Evolutionary conservation across 768 basidiomycete species (phyloP), one percentile per base, ranked within the genome.

Genomic region (Lactarius sanguifluus): DNA sequence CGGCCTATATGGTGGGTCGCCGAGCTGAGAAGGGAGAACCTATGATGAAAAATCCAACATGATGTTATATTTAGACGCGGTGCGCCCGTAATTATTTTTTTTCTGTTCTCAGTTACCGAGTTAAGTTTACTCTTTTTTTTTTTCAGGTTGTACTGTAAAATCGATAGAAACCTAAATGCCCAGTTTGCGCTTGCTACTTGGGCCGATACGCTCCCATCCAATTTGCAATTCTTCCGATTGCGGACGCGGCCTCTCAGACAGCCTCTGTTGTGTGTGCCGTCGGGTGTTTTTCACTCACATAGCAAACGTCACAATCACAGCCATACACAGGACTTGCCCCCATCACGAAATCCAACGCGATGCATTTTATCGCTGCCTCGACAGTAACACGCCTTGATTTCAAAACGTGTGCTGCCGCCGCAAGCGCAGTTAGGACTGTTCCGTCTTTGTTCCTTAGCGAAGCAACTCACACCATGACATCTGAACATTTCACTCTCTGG

Each of bases 1-100:
- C 84, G 82, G 59, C 91, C 94, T 0, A 90, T 99, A 52, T 89
- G 92, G 85, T 99, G 96, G 96, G 90, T 89, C 28, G 87, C 83
- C 59, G 94, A 94, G 75, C 76, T 94, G 67, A 65, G 64, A 62
- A 38, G 13, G 30, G 64, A 57, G 30, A 60, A 47, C 7, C 6
- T 61, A 40, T 25, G 30, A 66, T 57, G 63, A 57, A 47, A 28
- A 43, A 16, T 23, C 18, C 16, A 28, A 34, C 55, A 40, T 36
- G 32, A 7, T 40, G 7, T 34, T 20, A n/a, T 8, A 16, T 30
- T 45, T 10, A 61, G 18, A 43, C 50, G 28, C 20, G 25, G 23
- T 25, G 50, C 50, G 13, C 50, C 50, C 12, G 25, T 47, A 23
- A n/a, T 25, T 25, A 2, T 52, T 52, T 23, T 50, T 45, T n/a